phyloP scores from a whole-genome alignment of 176 grass and related monocot genomes.

The Musa schizocarpa region DNA sequence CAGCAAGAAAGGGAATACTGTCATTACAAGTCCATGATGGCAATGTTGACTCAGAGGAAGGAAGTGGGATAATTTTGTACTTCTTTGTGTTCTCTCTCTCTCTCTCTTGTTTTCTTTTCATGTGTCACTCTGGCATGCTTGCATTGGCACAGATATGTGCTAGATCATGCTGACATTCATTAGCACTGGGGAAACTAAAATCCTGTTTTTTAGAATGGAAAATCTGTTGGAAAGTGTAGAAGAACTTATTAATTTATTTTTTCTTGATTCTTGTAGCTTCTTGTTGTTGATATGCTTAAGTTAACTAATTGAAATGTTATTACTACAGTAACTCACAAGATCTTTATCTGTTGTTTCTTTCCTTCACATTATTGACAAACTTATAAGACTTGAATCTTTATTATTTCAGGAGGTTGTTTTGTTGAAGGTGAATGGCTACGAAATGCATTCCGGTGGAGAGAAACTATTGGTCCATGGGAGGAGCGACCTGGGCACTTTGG shows the following conservation, averaged over 20 bases:
- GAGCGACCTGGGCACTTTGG: conserved; percentile 92
- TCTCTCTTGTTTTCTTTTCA: no score
- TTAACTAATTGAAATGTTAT: background rate
- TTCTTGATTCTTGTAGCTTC: background rate
- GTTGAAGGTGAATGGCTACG: conserved; percentile 72
- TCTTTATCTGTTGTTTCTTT: background rate
- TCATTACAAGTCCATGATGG: no score
- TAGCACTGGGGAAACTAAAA: no score
- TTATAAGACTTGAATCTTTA: conserved; percentile 5
- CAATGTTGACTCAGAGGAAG: no score
- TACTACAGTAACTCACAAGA: background rate
- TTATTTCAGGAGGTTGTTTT: conserved; percentile 65
- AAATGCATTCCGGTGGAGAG: conserved; percentile 80
- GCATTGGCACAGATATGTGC: no score
- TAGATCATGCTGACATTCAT: no score
- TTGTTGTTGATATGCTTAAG: background rate
- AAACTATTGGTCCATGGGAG: conserved; percentile 75
- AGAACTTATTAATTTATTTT: background rate
- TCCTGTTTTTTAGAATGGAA: no score
- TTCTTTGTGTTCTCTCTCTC: no score
- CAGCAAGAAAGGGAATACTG: no score
- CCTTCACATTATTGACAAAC: background rate
- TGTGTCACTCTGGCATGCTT: no score
- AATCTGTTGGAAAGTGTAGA: no score
- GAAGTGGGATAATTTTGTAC: no score